Evolutionary conservation across 2,329 filamentous ascomycete species (phyloP).

Genomic region (Blastomyces emzantsi): DNA sequence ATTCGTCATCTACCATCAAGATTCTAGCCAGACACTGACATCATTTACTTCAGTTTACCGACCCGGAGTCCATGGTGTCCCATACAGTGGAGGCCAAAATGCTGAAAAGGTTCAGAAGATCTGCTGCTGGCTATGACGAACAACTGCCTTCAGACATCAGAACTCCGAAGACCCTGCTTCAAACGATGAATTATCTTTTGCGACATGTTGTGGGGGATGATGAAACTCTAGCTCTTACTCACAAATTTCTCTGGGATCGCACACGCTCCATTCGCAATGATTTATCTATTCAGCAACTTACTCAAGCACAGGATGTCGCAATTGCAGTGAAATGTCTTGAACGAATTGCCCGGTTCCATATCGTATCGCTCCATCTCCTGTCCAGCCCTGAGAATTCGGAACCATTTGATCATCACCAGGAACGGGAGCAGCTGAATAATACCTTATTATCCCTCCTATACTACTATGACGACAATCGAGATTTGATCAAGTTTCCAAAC

Average conservation of each 20-base stretch:
- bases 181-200: conserved; percentile 42
- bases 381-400: conserved; percentile 43
- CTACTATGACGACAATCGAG: conserved; percentile 50
- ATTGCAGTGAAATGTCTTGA: conserved; percentile 54
- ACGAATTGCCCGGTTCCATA: conserved; percentile 55
- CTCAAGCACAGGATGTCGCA: conserved; percentile 46
- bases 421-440: conserved; percentile 55
- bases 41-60: conserved; percentile 25
- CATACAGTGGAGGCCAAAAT: conserved; percentile 39
- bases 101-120: conserved; percentile 56
- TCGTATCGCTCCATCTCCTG: conserved; percentile 53
- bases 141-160: conserved; percentile 56
- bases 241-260: conserved; percentile 58
- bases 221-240: conserved; percentile 44
- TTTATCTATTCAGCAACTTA: conserved; percentile 54
- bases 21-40: conserved; percentile 2
- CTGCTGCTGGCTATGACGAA: conserved; percentile 54
- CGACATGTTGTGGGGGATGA: conserved; percentile 44
- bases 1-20: not conserved
- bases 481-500: conserved; percentile 44
- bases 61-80: conserved; percentile 27
- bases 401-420: conserved; percentile 50
- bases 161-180: conserved; percentile 43
- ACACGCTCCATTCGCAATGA: conserved; percentile 57
- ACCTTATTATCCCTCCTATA: conserved; percentile 53